Base-by-base conservation (phyloP, 352 stramenopile genomes). In the Phytophthora sp. region DNA sequence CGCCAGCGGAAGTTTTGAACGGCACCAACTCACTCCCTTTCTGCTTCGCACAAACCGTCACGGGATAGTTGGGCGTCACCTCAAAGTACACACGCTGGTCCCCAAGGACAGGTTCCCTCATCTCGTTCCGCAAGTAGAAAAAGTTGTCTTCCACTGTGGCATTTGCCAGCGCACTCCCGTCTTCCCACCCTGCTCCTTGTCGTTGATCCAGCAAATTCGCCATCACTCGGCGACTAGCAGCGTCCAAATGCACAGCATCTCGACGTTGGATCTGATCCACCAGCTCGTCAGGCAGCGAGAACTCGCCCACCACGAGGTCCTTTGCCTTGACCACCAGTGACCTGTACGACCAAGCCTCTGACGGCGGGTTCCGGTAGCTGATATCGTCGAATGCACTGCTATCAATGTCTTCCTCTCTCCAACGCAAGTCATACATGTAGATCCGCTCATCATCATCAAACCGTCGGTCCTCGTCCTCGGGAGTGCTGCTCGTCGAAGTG, bases 351-450 rank as follows among this genome's bases (percentile, higher is more conserved):
- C 86, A 94, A 26, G 82, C 78, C 27, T 93, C 71, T 12, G 73
- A 39, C 29, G 79, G 65, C 20, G 86, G 86, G 47, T 94, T 94
- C 47, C 76, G 66, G 41, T 90, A 87, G 56, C 79, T 79, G 11
- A 73, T 49, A 55, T 94, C 78, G 41, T 91, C 57, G 30, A 94
- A 94, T 4, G 26, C 35, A 20, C 67, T 66, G 44, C 84, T 92
- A 46, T 92, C 73, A 41, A 94, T 56, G 3, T 46, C 53, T 0
- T 90, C 69, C 1, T 80, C 62, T 27, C 52, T 70, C 86, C 86
- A 94, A 8, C 71, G 59, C 56, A 93, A 63, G 44, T 89, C 79
- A 65, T 93, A 93, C 49, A 82, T 80, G 68, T 88, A 91, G 30
- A 81, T 82, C n/a, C 82, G 73, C 44, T 93, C 85, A 7, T 88